Conservation (phyloP, 441 rosid genomes). For the Monsonia emarginata region DNA sequence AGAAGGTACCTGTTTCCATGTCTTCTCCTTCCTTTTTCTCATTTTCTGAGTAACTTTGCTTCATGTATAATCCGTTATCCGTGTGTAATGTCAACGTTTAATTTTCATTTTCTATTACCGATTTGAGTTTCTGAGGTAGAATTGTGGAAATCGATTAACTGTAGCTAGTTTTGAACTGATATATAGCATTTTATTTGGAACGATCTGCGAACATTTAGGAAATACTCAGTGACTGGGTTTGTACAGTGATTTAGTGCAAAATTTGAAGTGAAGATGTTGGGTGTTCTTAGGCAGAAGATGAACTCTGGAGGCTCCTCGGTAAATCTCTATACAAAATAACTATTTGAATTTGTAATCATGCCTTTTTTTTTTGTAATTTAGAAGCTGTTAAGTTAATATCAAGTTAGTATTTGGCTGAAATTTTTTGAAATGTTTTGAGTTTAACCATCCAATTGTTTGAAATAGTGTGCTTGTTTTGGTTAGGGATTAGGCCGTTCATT, state of each 20-base stretch:
- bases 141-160: background rate
- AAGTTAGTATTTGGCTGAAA: background rate
- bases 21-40: background rate
- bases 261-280: constrained; percentile 35
- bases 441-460: background rate
- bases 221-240: background rate
- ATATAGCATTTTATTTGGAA: background rate
- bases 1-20: background rate
- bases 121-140: background rate
- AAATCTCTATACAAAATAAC: background rate
- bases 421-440: background rate
- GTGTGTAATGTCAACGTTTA: background rate
- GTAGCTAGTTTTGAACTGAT: background rate
- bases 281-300: constrained; percentile 36
- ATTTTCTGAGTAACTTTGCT: background rate
- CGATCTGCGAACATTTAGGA: background rate
- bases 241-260: constrained; percentile 1
- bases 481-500: constrained; percentile 26
- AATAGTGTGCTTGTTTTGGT: background rate
- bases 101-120: background rate
- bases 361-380: background rate
- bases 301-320: constrained; percentile 32
- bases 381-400: background rate
- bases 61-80: background rate
- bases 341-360: background rate